These are phyloP conservation scores for Fusarium sp. DNA, from an alignment of 2,329 filamentous ascomycete genomes.

Conservation along the genomic window DNA sequence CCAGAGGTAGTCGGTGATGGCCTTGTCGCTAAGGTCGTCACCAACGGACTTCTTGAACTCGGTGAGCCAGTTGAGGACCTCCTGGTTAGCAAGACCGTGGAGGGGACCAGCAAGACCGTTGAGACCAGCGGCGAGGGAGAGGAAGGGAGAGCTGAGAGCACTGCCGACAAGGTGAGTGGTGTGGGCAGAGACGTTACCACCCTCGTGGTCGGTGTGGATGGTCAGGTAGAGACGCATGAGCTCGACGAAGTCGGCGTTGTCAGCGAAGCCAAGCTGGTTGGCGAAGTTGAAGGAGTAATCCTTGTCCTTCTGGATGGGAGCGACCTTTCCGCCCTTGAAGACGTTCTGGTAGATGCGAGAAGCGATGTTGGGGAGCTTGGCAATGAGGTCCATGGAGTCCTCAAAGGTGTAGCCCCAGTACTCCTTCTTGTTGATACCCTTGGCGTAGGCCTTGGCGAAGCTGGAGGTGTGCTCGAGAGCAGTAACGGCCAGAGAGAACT, in stretches of 20 bases:
- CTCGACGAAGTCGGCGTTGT: constrained; percentile 97
- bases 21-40: constrained; percentile 94
- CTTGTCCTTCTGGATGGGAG: constrained; percentile 96
- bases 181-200: constrained; percentile 98
- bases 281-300: constrained; percentile 99
- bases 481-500: constrained; percentile 97
- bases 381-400: constrained; percentile 99
- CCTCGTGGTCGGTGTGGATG: constrained; percentile 99
- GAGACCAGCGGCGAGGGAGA: constrained; percentile 94
- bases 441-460: constrained; percentile 98
- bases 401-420: constrained; percentile 99
- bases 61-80: constrained; percentile 98
- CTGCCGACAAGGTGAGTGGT: constrained; percentile 98
- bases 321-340: constrained; percentile 99
- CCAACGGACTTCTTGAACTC: constrained; percentile 98
- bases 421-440: constrained; percentile 99
- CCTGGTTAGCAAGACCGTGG: constrained; percentile 99
- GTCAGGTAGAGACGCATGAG: constrained; percentile 98
- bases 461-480: constrained; percentile 98
- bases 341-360: constrained; percentile 99
- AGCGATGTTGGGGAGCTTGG: constrained; percentile 98
- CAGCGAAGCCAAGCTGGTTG: constrained; percentile 97
- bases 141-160: constrained; percentile 96
- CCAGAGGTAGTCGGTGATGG: constrained; percentile 99
- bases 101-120: constrained; percentile 98